These are phyloP conservation scores for Acrasis kona DNA, from an alignment of 78 protist species.

Conservation along the genomic window DNA sequence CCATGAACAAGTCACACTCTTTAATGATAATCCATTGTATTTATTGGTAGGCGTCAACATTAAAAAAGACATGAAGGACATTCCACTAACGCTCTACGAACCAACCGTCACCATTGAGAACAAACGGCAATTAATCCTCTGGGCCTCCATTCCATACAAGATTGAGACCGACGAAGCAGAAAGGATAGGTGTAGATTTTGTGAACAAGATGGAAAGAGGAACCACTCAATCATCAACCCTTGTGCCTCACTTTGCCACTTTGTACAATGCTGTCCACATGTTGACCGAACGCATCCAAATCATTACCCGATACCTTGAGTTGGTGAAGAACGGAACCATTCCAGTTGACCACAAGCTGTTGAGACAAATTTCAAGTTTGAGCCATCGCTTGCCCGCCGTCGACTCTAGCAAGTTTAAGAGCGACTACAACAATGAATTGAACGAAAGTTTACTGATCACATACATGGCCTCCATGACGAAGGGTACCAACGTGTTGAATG, in stretches of 20 bases:
- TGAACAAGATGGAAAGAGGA: neutral
- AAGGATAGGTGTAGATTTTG: neutral
- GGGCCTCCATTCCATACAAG: neutral
- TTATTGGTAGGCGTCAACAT: neutral
- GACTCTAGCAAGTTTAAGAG: neutral
- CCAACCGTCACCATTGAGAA: neutral
- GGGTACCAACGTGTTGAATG: conserved; percentile 46
- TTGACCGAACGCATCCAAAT: neutral
- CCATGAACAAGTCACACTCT: neutral
- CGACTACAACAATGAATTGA: conserved; percentile 36
- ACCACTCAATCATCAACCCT: neutral
- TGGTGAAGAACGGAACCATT: conserved; percentile 13
- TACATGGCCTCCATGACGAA: conserved; percentile 67
- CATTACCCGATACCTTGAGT: neutral
- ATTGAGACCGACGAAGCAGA: neutral
- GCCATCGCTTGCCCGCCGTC: conserved; percentile 11
- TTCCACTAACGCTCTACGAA: conserved; percentile 8
- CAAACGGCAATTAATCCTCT: neutral
- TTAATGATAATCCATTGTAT: neutral
- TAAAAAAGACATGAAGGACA: neutral
- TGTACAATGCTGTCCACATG: neutral
- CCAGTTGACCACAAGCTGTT: neutral
- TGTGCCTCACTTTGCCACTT: neutral
- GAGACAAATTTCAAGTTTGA: neutral
- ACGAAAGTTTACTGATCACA: conserved; percentile 60